Conservation (phyloP, 768 basidiomycete genomes). For the Podaxis pistillaris region DNA sequence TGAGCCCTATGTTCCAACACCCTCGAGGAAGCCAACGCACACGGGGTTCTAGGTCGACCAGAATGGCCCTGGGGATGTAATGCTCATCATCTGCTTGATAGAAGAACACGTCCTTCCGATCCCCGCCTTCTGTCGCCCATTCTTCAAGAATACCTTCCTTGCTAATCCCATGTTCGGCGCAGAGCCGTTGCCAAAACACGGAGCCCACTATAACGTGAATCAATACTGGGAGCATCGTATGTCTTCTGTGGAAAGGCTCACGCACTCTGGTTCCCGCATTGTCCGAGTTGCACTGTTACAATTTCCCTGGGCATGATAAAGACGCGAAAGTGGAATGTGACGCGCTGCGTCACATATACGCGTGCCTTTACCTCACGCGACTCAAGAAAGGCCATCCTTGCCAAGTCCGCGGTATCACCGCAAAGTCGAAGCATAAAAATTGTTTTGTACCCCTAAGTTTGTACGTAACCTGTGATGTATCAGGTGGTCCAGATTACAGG, state of each 20-base stretch:
- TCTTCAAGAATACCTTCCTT: slow-evolving; percentile 95
- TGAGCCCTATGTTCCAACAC: slow-evolving; percentile 11
- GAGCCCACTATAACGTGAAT: slow-evolving; percentile 69
- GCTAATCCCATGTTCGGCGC: slow-evolving; percentile 97
- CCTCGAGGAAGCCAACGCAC: slow-evolving; percentile 41
- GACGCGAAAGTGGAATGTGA: slow-evolving; percentile 1
- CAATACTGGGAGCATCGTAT: not conserved
- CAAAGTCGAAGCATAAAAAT: not conserved
- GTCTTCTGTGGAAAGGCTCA: not conserved
- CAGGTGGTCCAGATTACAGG: not conserved
- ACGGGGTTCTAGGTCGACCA: slow-evolving; percentile 94
- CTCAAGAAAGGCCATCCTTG: not conserved
- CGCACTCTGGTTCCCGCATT: slow-evolving; percentile 90
- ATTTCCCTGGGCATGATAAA: slow-evolving; percentile 75
- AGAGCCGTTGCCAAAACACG: slow-evolving; percentile 97
- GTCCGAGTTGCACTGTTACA: slow-evolving; percentile 82
- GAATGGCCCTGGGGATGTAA: slow-evolving; percentile 95
- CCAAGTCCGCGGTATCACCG: not conserved
- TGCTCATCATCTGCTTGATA: slow-evolving; percentile 99
- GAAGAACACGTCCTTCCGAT: slow-evolving; percentile 99
- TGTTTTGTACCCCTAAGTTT: too few relatives aligned
- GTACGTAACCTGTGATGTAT: not conserved
- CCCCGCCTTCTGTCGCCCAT: slow-evolving; percentile 93
- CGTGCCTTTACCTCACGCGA: not conserved
- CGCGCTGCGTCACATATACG: slow-evolving; percentile 4